phyloP scores from a whole-genome alignment of 805 yeast species.

The Lachancea kluyveri region DNA sequence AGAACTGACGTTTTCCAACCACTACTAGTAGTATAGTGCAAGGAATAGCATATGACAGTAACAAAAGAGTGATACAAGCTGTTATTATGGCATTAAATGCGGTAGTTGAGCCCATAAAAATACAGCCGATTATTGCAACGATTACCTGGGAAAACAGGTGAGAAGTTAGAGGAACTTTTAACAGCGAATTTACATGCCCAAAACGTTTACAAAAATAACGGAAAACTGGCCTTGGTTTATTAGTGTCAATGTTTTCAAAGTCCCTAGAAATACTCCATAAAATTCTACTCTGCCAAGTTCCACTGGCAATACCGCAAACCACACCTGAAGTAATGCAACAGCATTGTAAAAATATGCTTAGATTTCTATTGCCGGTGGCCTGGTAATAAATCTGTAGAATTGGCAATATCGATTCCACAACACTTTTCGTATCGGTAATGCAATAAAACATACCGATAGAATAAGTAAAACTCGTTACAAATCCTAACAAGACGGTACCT shows the following conservation, averaged over 20 bases:
- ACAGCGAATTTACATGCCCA: constrained; percentile 35
- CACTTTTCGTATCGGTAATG: constrained; percentile 45
- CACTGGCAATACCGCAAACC: constrained; percentile 54
- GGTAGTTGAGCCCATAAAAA: constrained; percentile 59
- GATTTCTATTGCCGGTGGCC: constrained; percentile 45
- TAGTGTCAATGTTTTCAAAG: constrained; percentile 43
- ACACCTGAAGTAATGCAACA: constrained; percentile 47
- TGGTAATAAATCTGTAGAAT: constrained; percentile 58
- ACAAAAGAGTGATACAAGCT: constrained; percentile 53
- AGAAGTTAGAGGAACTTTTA: constrained; percentile 55
- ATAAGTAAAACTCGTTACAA: constrained; percentile 50
- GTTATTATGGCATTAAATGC: constrained; percentile 62
- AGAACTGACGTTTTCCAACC: constrained; percentile 36
- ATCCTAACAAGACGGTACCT: constrained; percentile 60
- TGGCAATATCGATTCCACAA: constrained; percentile 46
- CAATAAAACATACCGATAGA: constrained; percentile 53
- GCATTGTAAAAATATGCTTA: constrained; percentile 47
- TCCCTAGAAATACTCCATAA: constrained; percentile 68
- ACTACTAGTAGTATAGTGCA: constrained; percentile 39
- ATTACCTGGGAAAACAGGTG: constrained; percentile 48
- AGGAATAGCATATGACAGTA: constrained; percentile 55
- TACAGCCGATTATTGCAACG: constrained; percentile 51
- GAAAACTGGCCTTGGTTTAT: neutral
- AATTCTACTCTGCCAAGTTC: constrained; percentile 63
- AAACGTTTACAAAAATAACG: constrained; percentile 34